Conservation (phyloP, 495 filamentous ascomycete species). For the Hyaloscypha bicolor region DNA sequence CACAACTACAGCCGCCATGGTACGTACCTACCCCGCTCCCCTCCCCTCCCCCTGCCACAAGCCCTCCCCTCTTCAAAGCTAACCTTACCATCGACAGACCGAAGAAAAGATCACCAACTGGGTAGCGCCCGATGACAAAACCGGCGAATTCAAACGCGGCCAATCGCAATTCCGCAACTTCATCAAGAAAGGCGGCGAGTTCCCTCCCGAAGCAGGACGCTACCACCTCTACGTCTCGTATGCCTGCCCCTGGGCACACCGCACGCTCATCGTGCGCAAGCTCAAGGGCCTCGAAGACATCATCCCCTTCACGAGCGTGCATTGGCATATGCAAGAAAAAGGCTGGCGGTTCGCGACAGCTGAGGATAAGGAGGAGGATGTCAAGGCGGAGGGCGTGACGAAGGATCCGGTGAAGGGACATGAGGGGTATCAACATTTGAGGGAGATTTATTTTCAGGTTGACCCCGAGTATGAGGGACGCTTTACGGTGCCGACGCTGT, state of each 20-base stretch:
- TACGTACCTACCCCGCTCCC: background rate
- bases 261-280: conserved; percentile 72
- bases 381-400: conserved; percentile 50
- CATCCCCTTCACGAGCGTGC: conserved; percentile 68
- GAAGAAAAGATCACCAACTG: conserved; percentile 73
- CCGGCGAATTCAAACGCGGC: conserved; percentile 89
- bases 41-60: too few relatives aligned
- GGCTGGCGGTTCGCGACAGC: conserved; percentile 81
- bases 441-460: conserved; percentile 72
- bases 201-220: conserved; percentile 72
- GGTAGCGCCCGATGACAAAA: conserved; percentile 71
- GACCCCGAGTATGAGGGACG: conserved; percentile 70
- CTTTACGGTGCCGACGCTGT: conserved; percentile 80
- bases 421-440: conserved; percentile 58
- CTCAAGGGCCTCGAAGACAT: conserved; percentile 79
- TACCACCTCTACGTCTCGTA: conserved; percentile 79
- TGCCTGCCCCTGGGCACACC: conserved; percentile 85
- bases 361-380: conserved; percentile 53
- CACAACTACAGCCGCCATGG: conserved; percentile 12
- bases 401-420: conserved; percentile 66
- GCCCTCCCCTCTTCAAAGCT: background rate
- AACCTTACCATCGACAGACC: conserved; percentile 5
- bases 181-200: conserved; percentile 63
- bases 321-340: conserved; percentile 63
- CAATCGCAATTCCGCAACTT: conserved; percentile 69